Evolutionary conservation across 1,284 basidiomycete species (phyloP).

Genomic region (Ganoderma meredithae): DNA sequence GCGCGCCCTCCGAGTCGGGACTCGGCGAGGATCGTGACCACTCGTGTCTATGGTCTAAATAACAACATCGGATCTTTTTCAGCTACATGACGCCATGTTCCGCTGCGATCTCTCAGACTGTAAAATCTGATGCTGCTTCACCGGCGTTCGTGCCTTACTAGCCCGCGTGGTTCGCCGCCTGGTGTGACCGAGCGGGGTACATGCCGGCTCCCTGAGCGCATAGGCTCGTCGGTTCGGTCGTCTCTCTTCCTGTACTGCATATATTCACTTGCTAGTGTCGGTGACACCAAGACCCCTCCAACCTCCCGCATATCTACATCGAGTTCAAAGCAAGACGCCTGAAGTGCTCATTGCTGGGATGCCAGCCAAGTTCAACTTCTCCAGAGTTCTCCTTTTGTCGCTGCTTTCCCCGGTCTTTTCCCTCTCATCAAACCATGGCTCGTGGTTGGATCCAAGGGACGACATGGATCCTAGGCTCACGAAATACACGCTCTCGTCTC

Average conservation of each 20-base stretch:
- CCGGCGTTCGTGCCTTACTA: neutral
- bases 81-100: neutral
- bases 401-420: neutral
- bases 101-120: conserved; percentile 1
- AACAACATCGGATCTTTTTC: neutral
- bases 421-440: neutral
- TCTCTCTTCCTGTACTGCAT: neutral
- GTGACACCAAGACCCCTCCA: neutral
- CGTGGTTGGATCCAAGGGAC: neutral
- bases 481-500: neutral
- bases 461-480: conserved; percentile 1
- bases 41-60: neutral
- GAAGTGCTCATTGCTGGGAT: neutral
- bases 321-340: neutral
- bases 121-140: neutral
- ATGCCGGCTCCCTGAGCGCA: neutral
- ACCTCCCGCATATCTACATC: neutral
- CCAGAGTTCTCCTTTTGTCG: neutral
- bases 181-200: neutral
- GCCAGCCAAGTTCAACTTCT: neutral
- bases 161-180: neutral
- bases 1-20: neutral
- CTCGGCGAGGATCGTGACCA: neutral
- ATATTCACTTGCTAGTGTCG: neutral
- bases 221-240: neutral